These are phyloP conservation scores for Clonostachys chloroleuca DNA, from an alignment of 2,329 filamentous ascomycete species.

Conservation along the genomic window DNA sequence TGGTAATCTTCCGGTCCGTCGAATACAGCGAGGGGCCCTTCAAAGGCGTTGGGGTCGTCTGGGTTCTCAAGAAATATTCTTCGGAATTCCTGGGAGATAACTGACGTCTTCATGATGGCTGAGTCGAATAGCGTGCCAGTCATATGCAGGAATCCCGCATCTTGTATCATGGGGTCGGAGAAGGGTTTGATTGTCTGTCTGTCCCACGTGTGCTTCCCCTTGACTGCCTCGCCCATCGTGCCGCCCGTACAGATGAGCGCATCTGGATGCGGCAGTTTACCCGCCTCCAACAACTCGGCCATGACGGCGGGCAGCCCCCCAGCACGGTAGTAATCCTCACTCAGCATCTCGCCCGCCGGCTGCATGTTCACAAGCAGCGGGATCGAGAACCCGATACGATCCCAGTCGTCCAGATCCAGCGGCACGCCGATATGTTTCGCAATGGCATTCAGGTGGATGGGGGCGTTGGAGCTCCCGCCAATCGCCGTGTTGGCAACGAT, in stretches of 20 bases:
- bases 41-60: slow-evolving; percentile 40
- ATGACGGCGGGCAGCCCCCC: slow-evolving; percentile 48
- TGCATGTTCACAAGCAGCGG: slow-evolving; percentile 51
- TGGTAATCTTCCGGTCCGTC: slow-evolving; percentile 46
- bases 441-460: slow-evolving; percentile 50
- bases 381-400: slow-evolving; percentile 40
- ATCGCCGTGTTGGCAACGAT: slow-evolving; percentile 50
- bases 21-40: slow-evolving; percentile 40
- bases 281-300: slow-evolving; percentile 44
- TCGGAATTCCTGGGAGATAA: slow-evolving; percentile 39
- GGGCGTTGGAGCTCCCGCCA: slow-evolving; percentile 52
- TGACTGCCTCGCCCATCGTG: slow-evolving; percentile 34
- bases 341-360: slow-evolving; percentile 45
- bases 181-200: slow-evolving; percentile 38
- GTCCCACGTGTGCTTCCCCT: slow-evolving; percentile 42
- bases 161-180: slow-evolving; percentile 35
- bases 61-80: slow-evolving; percentile 37
- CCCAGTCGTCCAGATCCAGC: slow-evolving; percentile 48
- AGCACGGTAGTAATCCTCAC: slow-evolving; percentile 49
- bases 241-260: slow-evolving; percentile 40
- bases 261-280: slow-evolving; percentile 36
- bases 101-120: slow-evolving; percentile 48
- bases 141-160: slow-evolving; percentile 47
- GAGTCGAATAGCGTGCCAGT: slow-evolving; percentile 42
- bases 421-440: slow-evolving; percentile 48